Evolutionary conservation across 495 filamentous ascomycete genomes (phyloP).

Genomic region (Lophiostoma macrostomum): DNA sequence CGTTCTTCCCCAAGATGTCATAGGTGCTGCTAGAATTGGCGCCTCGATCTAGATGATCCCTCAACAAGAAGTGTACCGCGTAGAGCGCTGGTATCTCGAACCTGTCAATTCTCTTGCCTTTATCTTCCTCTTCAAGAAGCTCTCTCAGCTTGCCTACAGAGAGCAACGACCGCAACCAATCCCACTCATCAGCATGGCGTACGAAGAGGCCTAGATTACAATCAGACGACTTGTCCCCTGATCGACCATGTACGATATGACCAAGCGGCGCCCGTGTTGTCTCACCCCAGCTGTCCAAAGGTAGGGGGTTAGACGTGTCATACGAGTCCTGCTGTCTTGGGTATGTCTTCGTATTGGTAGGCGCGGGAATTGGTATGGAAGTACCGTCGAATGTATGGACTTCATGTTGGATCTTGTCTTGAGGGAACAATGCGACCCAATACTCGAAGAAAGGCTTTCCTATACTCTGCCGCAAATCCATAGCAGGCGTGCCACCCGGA

Average conservation of each 20-base stretch:
- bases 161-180: slow-evolving; percentile 12
- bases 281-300: slow-evolving; percentile 40
- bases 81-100: slow-evolving; percentile 13
- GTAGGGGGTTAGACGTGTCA: slow-evolving; percentile 31
- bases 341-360: background rate
- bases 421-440: slow-evolving; percentile 35
- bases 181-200: slow-evolving; percentile 12
- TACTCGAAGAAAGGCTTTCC: slow-evolving; percentile 23
- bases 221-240: slow-evolving; percentile 47
- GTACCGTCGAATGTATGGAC: slow-evolving; percentile 28
- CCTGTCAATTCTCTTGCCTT: slow-evolving; percentile 10
- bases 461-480: slow-evolving; percentile 13
- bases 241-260: slow-evolving; percentile 49
- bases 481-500: slow-evolving; percentile 6
- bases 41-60: slow-evolving; percentile 15
- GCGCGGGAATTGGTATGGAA: slow-evolving; percentile 26
- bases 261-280: slow-evolving; percentile 46
- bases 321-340: slow-evolving; percentile 31
- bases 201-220: slow-evolving; percentile 12
- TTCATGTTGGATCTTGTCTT: slow-evolving; percentile 29
- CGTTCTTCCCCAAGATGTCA: slow-evolving; percentile 24
- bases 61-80: slow-evolving; percentile 14
- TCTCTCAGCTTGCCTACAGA: slow-evolving; percentile 2
- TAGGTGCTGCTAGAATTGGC: slow-evolving; percentile 7
- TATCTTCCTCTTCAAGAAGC: slow-evolving; percentile 11